Base-by-base conservation (phyloP, 305 asterid species). In the Solanum hybrid region DNA sequence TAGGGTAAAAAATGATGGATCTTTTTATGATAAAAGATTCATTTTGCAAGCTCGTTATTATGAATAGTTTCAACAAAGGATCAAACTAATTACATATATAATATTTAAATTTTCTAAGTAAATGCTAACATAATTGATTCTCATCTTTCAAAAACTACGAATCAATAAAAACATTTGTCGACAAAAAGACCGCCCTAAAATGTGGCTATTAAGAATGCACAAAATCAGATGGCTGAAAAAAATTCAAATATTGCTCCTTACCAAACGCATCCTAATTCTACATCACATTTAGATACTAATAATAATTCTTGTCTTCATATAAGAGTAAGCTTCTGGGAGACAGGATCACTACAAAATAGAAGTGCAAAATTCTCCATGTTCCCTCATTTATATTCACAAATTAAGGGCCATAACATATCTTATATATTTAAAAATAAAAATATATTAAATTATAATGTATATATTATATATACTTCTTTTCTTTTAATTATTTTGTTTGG, bases 301-400 rank as follows among this genome's bases (percentile, higher is more conserved):
- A 51, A 17, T 32, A 78, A 78, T 78, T 22, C 22, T 36, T 36
- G 51, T 78, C 84, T 78, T 78, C 31, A 36, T 36, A 35, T 19
- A 32, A 8, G 51, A 35, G 51, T 36, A 78, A 78, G 85, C 32
- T 78, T 78, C 85, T 36, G 17, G 85, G 85, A 78, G 85, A 78
- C 32, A n/a, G 11, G 85, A 36, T 36, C 56, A 36, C 56, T 36
- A 78, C 56, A 22, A 36, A 78, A 35, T 78, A 36, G 19, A 78
- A 78, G 22, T 78, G 31, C 19, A n/a, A 76, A 78, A 22, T 22
- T 10, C 5, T 78, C 29, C 29, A n/a, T 10, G 56, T 78, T 36
- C 56, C 32, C 27, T 78, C 4, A n/a, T 78, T 36, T n/a, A 22
- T 10, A 36, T 78, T 78, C 31, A 78, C 31, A 78, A 78, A 22